A percentile compares a stretch with the other conserved stretches of the same genome.
Conservation (phyloP, 192 early-diverging fungal genomes). For the Oehlia diaphana region DNA sequence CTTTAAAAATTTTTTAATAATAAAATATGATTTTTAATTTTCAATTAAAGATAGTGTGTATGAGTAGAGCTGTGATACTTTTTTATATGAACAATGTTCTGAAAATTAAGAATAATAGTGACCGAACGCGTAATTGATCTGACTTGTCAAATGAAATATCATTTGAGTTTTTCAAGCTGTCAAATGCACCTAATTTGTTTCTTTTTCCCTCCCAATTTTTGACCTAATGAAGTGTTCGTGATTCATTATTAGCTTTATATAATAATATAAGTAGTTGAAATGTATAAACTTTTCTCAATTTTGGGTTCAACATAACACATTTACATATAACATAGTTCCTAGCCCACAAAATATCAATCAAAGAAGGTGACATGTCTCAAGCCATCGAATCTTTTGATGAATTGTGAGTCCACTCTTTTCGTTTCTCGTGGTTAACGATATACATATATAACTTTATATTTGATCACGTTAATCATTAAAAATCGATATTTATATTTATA, state of each 20-base stretch:
- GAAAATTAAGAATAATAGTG: background rate
- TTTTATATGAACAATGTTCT: background rate
- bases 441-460: background rate
- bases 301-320: background rate
- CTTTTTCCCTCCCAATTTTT: too few species aligned
- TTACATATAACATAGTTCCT: background rate
- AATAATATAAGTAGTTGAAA: background rate
- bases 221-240: background rate
- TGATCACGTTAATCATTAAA: background rate
- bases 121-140: conserved; percentile 4
- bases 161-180: background rate
- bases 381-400: background rate
- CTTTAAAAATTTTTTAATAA: background rate
- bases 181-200: background rate
- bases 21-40: background rate
- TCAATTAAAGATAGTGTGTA: background rate
- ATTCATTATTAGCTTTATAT: background rate
- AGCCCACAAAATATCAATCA: conserved; percentile 20
- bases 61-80: too few species aligned
- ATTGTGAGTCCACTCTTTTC: conserved; percentile 15
- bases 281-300: background rate
- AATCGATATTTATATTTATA: background rate
- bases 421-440: background rate
- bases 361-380: conserved; percentile 21
- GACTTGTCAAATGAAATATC: background rate